Conservation (phyloP, 768 basidiomycete genomes). For the Boletellus ananas region DNA sequence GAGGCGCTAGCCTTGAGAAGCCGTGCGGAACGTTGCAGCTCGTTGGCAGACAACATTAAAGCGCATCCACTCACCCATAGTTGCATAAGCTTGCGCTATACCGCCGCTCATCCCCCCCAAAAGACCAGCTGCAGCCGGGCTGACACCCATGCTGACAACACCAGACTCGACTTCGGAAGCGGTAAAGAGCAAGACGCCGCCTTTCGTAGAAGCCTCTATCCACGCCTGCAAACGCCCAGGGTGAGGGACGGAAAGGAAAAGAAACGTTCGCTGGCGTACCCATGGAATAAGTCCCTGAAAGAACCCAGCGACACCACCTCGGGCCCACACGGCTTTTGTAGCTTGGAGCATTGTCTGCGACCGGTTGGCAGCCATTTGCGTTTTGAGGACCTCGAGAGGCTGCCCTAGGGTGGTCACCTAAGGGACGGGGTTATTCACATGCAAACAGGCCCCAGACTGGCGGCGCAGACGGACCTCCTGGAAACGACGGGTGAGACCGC, state of each 20-base stretch:
- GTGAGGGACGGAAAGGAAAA: neutral
- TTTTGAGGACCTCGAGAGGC: constrained; percentile 97
- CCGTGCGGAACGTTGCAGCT: constrained; percentile 16
- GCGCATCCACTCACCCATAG: constrained; percentile 79
- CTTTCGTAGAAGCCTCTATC: constrained; percentile 99
- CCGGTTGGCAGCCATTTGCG: constrained; percentile 98
- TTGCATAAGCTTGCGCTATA: constrained; percentile 96
- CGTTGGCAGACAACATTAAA: neutral
- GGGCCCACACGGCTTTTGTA: constrained; percentile 79
- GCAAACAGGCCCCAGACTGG: neutral
- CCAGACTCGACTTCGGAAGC: constrained; percentile 91
- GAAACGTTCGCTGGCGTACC: constrained; percentile 47
- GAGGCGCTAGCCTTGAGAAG: constrained; percentile 17
- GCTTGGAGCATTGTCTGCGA: constrained; percentile 88
- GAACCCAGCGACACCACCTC: constrained; percentile 86
- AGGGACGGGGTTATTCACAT: constrained; percentile 1
- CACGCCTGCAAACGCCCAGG: constrained; percentile 62
- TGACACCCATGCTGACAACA: constrained; percentile 60
- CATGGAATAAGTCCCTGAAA: constrained; percentile 99
- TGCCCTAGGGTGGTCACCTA: constrained; percentile 98
- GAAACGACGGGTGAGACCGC: constrained; percentile 16
- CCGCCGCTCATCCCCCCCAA: constrained; percentile 98
- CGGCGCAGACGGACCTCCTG: constrained; percentile 63
- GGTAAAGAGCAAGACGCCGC: constrained; percentile 92
- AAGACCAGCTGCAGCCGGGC: constrained; percentile 79